A percentile compares a stretch with the other conserved stretches of the same genome.
Evolutionary conservation across 805 yeast genomes (phyloP).

Genomic region (Ogataea salicorniae): DNA sequence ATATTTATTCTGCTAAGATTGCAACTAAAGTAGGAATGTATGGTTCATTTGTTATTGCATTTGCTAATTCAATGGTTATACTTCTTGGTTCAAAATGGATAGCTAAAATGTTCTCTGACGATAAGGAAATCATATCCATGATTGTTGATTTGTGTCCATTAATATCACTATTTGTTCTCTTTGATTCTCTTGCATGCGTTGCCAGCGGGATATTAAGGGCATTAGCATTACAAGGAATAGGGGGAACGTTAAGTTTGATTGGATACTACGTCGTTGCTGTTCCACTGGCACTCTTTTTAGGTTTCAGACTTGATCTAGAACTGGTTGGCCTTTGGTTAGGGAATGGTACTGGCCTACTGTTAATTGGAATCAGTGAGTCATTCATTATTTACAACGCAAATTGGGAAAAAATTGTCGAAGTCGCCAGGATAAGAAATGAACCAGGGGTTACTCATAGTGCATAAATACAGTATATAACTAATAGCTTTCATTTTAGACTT

Average conservation of each 20-base stretch:
- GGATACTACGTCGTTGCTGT: constrained; percentile 67
- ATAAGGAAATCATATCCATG: constrained; percentile 47
- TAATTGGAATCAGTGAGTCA: constrained; percentile 48
- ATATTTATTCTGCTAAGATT: constrained; percentile 26
- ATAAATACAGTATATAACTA: too few species aligned
- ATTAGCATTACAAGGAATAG: constrained; percentile 69
- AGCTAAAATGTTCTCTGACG: constrained; percentile 57
- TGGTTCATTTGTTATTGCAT: constrained; percentile 31
- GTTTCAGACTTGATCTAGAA: constrained; percentile 42
- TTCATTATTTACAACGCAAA: constrained; percentile 42
- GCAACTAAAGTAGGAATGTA: constrained; percentile 40
- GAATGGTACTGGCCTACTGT: constrained; percentile 55
- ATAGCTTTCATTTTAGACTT: too few species aligned
- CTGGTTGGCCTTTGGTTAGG: constrained; percentile 74
- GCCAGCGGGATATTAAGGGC: constrained; percentile 73
- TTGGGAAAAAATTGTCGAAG: constrained; percentile 45
- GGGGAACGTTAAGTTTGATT: constrained; percentile 64
- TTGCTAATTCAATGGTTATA: constrained; percentile 40
- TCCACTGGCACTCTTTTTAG: constrained; percentile 59
- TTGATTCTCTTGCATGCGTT: constrained; percentile 66
- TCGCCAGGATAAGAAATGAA: constrained; percentile 18
- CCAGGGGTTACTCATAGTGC: neutral
- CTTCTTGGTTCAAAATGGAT: constrained; percentile 43
- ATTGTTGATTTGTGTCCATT: constrained; percentile 58
- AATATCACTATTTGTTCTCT: constrained; percentile 58